Evolutionary conservation across 768 basidiomycete species (phyloP), one percentile per base, ranked within the genome.

Genomic region (Kwoniella dejecticola): DNA sequence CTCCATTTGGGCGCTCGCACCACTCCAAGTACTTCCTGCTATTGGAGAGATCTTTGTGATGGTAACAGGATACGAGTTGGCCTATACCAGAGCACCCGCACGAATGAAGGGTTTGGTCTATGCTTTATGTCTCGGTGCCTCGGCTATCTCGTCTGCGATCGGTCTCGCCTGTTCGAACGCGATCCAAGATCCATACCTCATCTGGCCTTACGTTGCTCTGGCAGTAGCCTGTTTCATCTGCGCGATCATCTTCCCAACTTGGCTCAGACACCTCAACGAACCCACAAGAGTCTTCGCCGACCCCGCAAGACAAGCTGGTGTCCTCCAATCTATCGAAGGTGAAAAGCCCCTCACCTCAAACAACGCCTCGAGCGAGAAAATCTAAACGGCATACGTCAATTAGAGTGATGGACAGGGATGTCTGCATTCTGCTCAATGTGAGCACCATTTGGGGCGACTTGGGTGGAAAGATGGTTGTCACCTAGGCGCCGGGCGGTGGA

Each of bases 101-200:
- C 52, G 75, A 47, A 79, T 77, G 77, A 76, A 78, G 74, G 73
- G 70, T 62, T 63, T 80, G 47, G 76, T 79, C 48, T 78, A 77
- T 63, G 71, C 76, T 23, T 31, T 73, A 31, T 62, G 62, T 40
- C 62, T 78, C 19, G 77, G 76, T 74, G 69, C 66, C 47, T 66
- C 64, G 1, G 78, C 78, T 45, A 70, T 79, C 66, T 64, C 71
- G 1, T 62, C 70, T 31, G 77, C 77, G 15, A 62, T 80, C 46
- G 60, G 62, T 19, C 64, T 76, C 19, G 77, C 77, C 21, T 64
- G 70, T 48, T 63, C 75, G 33, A 65, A 70, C 24, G 74, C 67
- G 19, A 69, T 77, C 36, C 58, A 63, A 17, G 79, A 80, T 64
- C 79, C 79, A 15, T 68, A 77, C 66, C 70, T 80, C 41, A 74